Percentiles rank a stretch among this genome's conserved stretches.
Conservation (phyloP, 1,139 yeast species). For the Diutina ranongensis region DNA sequence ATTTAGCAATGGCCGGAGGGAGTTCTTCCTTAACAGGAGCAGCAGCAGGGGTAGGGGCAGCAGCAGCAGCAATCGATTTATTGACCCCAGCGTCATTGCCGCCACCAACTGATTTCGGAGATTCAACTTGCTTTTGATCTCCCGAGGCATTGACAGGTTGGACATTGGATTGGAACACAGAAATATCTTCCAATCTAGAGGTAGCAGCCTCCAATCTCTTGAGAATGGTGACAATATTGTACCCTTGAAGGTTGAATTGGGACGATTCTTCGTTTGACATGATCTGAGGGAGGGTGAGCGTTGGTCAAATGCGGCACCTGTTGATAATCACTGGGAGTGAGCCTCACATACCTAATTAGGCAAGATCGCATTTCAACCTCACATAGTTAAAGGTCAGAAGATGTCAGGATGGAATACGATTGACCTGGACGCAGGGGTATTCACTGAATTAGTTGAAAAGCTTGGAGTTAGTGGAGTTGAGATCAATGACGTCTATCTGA, state of each 20-base stretch:
- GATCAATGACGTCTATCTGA: constrained; percentile 47
- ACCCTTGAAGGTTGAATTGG: constrained; percentile 61
- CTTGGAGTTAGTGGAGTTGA: constrained; percentile 47
- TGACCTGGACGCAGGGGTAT: constrained; percentile 68
- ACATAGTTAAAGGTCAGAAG: no score
- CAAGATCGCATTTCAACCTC: no score
- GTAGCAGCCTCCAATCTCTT: constrained; percentile 90
- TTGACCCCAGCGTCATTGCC: no score
- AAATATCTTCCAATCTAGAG: constrained; percentile 80
- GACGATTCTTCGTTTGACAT: constrained; percentile 29
- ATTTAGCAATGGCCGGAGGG: constrained; percentile 26
- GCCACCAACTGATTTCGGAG: not conserved
- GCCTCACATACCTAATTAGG: no score
- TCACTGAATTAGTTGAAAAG: constrained; percentile 51
- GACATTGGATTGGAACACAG: constrained; percentile 46
- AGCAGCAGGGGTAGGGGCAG: constrained; percentile 13
- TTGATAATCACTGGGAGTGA: no score
- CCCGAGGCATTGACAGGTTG: not conserved
- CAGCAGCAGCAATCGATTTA: not conserved
- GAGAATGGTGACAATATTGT: constrained; percentile 69
- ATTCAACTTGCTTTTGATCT: not conserved
- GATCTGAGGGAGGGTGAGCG: not conserved
- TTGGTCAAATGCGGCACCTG: no score
- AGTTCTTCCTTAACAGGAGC: not conserved
- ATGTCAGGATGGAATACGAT: constrained; percentile 51